Conservation (phyloP, 257 asterid genomes). For the Lantana camara region DNA sequence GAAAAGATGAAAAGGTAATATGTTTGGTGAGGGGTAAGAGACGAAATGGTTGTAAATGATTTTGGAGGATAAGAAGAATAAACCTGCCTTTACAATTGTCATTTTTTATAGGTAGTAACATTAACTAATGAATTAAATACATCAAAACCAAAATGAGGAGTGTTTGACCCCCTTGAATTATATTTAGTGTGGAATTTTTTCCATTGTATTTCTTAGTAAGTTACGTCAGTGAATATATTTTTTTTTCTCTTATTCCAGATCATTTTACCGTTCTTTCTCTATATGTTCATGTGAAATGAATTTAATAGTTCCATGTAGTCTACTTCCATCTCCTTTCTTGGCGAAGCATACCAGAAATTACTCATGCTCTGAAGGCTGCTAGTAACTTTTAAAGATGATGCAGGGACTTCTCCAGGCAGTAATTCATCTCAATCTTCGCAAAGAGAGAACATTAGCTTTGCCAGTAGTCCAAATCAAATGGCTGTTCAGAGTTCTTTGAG, state of each 20-base stretch:
- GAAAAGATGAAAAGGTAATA: not conserved
- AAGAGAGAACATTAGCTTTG: not conserved
- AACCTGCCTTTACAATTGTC: not conserved
- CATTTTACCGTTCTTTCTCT: slow-evolving; percentile 1
- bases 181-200: too few relatives aligned
- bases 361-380: not conserved
- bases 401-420: not conserved
- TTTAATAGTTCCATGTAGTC: not conserved
- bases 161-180: too few relatives aligned
- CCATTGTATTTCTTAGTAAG: not conserved
- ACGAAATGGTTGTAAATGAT: not conserved
- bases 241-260: too few relatives aligned
- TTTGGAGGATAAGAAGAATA: not conserved
- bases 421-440: not conserved
- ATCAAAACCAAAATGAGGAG: too few relatives aligned
- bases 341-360: too few relatives aligned
- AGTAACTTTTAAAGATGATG: not conserved
- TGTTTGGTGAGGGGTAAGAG: not conserved
- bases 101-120: not conserved
- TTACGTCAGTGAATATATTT: not conserved
- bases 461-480: not conserved
- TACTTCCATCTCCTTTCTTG: too few relatives aligned
- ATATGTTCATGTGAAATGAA: slow-evolving; percentile 31
- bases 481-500: not conserved
- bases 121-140: not conserved